Conservation (phyloP, 176 grass and related monocot species). For the Oryza meridionalis region DNA sequence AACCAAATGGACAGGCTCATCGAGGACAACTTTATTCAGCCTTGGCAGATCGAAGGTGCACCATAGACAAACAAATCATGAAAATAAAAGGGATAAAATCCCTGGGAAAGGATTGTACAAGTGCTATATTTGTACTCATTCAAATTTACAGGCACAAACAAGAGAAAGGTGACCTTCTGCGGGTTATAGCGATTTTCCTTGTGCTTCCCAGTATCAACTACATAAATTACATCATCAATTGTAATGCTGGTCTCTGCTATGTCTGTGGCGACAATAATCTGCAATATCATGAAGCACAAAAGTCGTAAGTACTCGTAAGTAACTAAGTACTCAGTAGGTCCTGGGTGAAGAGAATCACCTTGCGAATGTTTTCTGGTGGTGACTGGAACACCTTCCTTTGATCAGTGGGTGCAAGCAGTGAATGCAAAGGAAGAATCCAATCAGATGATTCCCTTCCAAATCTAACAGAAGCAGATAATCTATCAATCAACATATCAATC, state of each 20-base stretch:
- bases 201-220: conserved; percentile 94
- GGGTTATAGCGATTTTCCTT: conserved; percentile 97
- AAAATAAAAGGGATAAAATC: conserved; percentile 10
- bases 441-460: conserved; percentile 83
- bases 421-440: conserved; percentile 98
- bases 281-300: conserved; percentile 36
- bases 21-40: conserved; percentile 10
- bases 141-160: conserved; percentile 20
- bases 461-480: conserved; percentile 76
- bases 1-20: not conserved
- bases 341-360: conserved; percentile 51
- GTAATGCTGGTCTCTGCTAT: conserved; percentile 99
- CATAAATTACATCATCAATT: conserved; percentile 98
- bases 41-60: not conserved
- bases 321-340: conserved; percentile 16
- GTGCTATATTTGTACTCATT: conserved; percentile 27
- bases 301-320: conserved; percentile 19
- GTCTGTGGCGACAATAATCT: conserved; percentile 98
- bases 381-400: conserved; percentile 91
- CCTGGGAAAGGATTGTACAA: conserved; percentile 7
- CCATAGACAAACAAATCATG: not conserved
- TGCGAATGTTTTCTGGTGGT: conserved; percentile 81
- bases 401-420: conserved; percentile 81
- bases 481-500: conserved; percentile 96
- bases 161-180: conserved; percentile 67